phyloP scores from a whole-genome alignment of 129 eudicot genomes.

The Lonicera japonica region DNA sequence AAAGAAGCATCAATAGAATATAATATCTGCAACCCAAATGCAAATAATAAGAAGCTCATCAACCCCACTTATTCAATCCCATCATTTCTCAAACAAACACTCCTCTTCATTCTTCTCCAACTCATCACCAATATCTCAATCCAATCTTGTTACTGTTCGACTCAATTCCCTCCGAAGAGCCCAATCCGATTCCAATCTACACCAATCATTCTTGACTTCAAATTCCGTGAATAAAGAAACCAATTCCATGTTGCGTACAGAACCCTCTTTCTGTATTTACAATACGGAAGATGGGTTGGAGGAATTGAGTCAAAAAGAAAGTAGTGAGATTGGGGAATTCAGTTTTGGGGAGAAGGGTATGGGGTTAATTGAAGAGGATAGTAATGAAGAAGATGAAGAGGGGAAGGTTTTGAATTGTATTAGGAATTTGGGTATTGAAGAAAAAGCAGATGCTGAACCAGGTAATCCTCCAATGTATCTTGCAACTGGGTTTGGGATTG shows the following conservation, averaged over 20 bases:
- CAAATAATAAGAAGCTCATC: slow-evolving; percentile 20
- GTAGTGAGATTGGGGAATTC: slow-evolving; percentile 35
- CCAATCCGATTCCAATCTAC: slow-evolving; percentile 20
- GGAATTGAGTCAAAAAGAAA: slow-evolving; percentile 10
- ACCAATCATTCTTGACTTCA: slow-evolving; percentile 6
- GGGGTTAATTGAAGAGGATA: slow-evolving; percentile 35
- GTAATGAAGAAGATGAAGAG: slow-evolving; percentile 26
- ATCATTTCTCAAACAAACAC: too few relatives aligned
- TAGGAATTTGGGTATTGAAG: slow-evolving; percentile 25
- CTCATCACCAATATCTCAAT: not conserved
- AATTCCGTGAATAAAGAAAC: not conserved
- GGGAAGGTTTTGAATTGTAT: slow-evolving; percentile 18
- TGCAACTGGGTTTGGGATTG: slow-evolving; percentile 29
- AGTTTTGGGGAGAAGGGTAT: slow-evolving; percentile 34
- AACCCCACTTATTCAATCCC: slow-evolving; percentile 15
- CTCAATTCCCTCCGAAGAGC: not conserved
- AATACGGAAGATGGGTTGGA: slow-evolving; percentile 33
- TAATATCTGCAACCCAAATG: slow-evolving; percentile 7
- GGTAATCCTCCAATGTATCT: slow-evolving; percentile 20
- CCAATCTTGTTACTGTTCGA: not conserved
- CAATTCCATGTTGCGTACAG: slow-evolving; percentile 47
- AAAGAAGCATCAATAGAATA: not conserved
- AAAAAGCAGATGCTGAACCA: slow-evolving; percentile 5
- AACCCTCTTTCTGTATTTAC: slow-evolving; percentile 68
- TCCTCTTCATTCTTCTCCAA: not conserved